Conservation (phyloP, 2,329 filamentous ascomycete genomes). For the Karstenula rhodostoma region DNA sequence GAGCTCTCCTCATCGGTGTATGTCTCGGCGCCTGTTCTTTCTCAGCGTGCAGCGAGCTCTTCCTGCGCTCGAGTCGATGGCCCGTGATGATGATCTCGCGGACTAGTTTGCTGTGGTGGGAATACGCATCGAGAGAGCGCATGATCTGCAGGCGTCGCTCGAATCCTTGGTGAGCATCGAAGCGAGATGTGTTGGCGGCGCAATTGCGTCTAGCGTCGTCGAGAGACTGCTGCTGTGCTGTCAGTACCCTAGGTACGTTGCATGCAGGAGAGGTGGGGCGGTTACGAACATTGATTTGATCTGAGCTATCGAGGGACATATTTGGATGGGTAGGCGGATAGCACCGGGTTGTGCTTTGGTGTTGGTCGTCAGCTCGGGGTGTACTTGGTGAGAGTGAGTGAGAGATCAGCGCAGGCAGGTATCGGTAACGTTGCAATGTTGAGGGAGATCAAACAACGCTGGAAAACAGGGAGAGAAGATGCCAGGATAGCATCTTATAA, state of each 20-base stretch:
- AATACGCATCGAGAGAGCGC: background rate
- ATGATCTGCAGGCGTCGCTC: background rate
- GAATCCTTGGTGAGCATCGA: background rate
- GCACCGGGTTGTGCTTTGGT: no score
- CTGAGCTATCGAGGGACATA: no score
- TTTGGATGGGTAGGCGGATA: no score
- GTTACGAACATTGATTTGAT: no score
- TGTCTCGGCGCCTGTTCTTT: background rate
- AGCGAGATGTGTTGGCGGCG: background rate
- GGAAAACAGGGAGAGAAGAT: no score
- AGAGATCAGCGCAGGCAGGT: no score
- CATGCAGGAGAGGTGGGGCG: no score
- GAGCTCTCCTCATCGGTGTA: background rate
- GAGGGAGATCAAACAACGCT: no score
- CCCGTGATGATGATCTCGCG: background rate
- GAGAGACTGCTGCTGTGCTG: background rate
- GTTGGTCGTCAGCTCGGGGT: no score
- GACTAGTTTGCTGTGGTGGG: background rate
- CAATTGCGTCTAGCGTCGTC: background rate
- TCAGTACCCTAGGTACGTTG: background rate
- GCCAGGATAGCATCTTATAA: no score
- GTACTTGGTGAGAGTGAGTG: no score
- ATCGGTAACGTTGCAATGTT: no score
- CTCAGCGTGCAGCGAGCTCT: background rate
- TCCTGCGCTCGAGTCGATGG: background rate